Percentiles rank a stretch among this genome's conserved stretches.
phyloP scores from a whole-genome alignment of 257 asterid genomes.

The Handroanthus guayacan region DNA sequence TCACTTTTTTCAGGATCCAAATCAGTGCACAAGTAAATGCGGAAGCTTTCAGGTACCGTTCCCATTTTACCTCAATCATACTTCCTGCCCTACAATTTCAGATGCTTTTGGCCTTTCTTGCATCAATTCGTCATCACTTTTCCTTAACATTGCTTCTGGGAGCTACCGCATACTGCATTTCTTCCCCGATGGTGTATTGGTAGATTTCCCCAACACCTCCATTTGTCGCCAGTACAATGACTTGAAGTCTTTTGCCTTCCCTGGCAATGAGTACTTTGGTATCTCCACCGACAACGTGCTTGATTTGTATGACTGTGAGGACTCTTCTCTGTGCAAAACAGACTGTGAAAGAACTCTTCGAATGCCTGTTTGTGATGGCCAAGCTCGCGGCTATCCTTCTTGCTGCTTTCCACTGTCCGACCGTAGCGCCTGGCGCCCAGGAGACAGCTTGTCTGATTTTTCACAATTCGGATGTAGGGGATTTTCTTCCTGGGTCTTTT shows the following conservation, averaged over 20 bases:
- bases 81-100: conserved; percentile 33
- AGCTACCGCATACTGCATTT: conserved; percentile 57
- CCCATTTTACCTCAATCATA: conserved; percentile 54
- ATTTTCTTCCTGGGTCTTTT: conserved; percentile 60
- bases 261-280: conserved; percentile 49
- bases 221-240: conserved; percentile 62
- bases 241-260: conserved; percentile 54
- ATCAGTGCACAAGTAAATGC: conserved; percentile 40
- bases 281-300: conserved; percentile 64
- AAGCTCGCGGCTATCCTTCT: conserved; percentile 43
- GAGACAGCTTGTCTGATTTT: conserved; percentile 50
- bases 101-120: conserved; percentile 58
- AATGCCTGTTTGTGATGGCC: conserved; percentile 59
- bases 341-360: conserved; percentile 49
- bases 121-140: conserved; percentile 55
- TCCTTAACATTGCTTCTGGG: conserved; percentile 47
- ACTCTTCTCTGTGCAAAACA: conserved; percentile 64
- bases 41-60: conserved; percentile 57
- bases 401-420: conserved; percentile 75
- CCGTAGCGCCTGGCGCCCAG: conserved; percentile 50
- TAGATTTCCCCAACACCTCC: conserved; percentile 63
- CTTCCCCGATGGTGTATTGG: conserved; percentile 59
- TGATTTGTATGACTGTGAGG: conserved; percentile 72
- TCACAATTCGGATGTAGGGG: conserved; percentile 68
- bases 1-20: background rate